phyloP scores from a whole-genome alignment of 2,329 filamentous ascomycete genomes.

The Cryphonectria naterciae region DNA sequence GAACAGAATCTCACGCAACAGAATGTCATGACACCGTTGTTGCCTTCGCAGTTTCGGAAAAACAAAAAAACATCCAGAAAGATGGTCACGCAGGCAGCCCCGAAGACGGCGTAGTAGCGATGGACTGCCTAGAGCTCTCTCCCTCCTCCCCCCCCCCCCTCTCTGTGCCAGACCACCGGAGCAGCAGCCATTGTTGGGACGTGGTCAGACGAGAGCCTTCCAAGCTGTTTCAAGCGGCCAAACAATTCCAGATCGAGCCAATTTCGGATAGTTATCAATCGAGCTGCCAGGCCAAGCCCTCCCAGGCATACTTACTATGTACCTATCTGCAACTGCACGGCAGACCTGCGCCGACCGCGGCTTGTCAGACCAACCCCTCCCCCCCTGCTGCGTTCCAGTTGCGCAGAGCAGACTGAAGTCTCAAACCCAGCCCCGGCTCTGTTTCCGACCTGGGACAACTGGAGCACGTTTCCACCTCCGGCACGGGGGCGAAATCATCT shows the following conservation, averaged over 20 bases:
- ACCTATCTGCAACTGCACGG: not conserved
- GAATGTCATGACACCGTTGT: slow-evolving; percentile 7
- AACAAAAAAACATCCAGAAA: not conserved
- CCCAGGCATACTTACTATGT: not conserved
- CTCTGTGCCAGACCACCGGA: not conserved
- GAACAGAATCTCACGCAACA: not conserved
- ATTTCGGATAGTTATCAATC: not conserved
- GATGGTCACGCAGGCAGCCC: not conserved
- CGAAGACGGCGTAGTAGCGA: not conserved
- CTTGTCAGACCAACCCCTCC: slow-evolving; percentile 7
- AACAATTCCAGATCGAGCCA: slow-evolving; percentile 1
- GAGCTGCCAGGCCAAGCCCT: not conserved
- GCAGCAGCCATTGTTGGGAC: not conserved
- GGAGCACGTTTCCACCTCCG: not conserved
- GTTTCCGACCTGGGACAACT: slow-evolving; percentile 17
- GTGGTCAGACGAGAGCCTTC: not conserved
- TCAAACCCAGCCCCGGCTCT: not conserved
- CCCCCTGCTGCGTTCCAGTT: slow-evolving; percentile 8
- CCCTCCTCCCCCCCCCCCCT: not conserved
- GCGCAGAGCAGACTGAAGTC: slow-evolving; percentile 11
- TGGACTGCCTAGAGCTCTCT: not conserved
- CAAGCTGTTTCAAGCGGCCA: not conserved
- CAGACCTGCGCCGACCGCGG: slow-evolving; percentile 2
- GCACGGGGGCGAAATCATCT: not conserved
- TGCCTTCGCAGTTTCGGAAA: slow-evolving; percentile 10